Percentiles rank a stretch among this genome's conserved stretches.
Conservation (phyloP, 768 basidiomycete species). For the Lepiota brunneoincarnata region DNA sequence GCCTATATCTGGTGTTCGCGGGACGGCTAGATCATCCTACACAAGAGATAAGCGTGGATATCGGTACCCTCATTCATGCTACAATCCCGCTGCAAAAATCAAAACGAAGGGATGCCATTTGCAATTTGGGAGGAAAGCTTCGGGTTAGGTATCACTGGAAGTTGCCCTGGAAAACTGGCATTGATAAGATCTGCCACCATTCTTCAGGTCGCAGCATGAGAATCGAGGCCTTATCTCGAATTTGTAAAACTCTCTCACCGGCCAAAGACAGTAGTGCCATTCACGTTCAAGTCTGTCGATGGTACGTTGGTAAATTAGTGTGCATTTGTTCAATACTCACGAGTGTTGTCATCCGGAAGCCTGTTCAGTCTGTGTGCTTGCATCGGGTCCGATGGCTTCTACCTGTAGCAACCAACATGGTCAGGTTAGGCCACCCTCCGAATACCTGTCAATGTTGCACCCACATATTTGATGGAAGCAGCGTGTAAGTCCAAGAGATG, state of each 20-base stretch:
- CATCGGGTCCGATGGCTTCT: constrained; percentile 37
- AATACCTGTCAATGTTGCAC: background rate
- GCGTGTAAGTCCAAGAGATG: constrained; percentile 38
- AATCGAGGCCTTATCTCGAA: background rate
- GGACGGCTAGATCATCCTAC: too few relatives aligned
- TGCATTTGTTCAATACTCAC: constrained; percentile 16
- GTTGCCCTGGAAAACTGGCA: constrained; percentile 29
- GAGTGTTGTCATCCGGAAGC: constrained; percentile 36
- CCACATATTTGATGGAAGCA: constrained; percentile 33
- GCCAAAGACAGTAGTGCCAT: constrained; percentile 41
- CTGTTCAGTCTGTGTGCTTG: constrained; percentile 37
- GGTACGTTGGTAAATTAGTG: background rate
- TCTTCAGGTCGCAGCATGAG: constrained; percentile 17
- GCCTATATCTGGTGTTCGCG: too few relatives aligned
- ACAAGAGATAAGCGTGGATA: too few relatives aligned
- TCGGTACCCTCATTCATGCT: background rate
- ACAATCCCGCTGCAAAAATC: constrained; percentile 5
- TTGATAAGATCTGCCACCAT: constrained; percentile 38
- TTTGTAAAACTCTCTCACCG: constrained; percentile 20
- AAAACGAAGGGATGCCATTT: constrained; percentile 38
- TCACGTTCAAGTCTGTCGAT: constrained; percentile 30
- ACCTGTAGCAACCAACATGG: constrained; percentile 19
- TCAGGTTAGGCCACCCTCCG: background rate
- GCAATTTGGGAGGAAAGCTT: constrained; percentile 33
- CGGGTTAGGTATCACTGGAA: constrained; percentile 35